phyloP scores from a whole-genome alignment of 495 filamentous ascomycete species.

The Trichoderma parareesei region DNA sequence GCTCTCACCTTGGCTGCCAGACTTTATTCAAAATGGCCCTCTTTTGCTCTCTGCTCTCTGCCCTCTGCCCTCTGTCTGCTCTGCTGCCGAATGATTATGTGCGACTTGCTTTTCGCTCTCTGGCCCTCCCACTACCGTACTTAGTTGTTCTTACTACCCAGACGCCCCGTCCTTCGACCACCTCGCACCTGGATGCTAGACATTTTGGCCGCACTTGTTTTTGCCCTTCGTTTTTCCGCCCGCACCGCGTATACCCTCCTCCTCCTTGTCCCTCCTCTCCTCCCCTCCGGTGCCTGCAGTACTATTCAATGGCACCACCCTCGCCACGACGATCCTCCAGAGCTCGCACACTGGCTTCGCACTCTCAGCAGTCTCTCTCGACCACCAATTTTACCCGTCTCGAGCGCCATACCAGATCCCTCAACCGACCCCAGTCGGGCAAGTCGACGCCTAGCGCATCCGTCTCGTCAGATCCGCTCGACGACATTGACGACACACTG shows the following conservation, averaged over 20 bases:
- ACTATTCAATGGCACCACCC: conserved; percentile 41
- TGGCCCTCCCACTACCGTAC: too few relatives aligned
- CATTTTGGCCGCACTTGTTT: neutral
- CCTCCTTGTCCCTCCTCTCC: neutral
- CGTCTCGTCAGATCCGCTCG: conserved; percentile 69
- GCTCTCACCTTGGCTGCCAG: neutral
- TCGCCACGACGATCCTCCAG: conserved; percentile 87
- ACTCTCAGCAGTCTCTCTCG: conserved; percentile 69
- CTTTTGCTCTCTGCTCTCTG: too few relatives aligned
- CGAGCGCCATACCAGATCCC: conserved; percentile 62
- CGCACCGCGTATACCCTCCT: conserved; percentile 3
- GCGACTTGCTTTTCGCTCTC: too few relatives aligned
- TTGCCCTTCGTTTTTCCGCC: neutral
- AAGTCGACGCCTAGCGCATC: conserved; percentile 65
- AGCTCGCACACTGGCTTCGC: conserved; percentile 73
- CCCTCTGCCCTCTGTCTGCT: too few relatives aligned
- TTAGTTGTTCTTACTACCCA: neutral
- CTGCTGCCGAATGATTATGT: too few relatives aligned
- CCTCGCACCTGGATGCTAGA: neutral
- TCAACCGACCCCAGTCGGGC: conserved; percentile 60
- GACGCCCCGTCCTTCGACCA: neutral
- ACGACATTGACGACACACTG: conserved; percentile 50
- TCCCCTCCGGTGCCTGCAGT: conserved; percentile 21
- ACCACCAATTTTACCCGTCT: conserved; percentile 53
- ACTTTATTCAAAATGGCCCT: neutral